Base-by-base conservation (phyloP, 2,329 filamentous ascomycete species). In the Beauveria rudraprayagi region DNA sequence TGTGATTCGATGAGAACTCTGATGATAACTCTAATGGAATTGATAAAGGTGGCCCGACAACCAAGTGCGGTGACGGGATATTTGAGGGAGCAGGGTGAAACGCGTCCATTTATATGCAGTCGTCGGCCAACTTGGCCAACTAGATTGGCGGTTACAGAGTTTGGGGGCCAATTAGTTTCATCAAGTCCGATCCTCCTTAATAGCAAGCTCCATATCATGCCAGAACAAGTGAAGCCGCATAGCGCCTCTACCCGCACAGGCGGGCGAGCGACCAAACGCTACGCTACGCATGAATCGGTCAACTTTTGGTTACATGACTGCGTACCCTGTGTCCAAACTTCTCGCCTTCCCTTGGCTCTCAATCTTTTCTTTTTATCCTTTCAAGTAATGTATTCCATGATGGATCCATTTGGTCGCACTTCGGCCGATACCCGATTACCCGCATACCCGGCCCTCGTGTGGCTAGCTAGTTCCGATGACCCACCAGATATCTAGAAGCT, bases 401-500 rank as follows among this genome's bases (percentile, higher is more conserved):
- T 41, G 16, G 22, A 22, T 6, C 5, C 17, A 40, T 28, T 28
- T 41, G 22, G 30, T 41, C 5, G 46, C 17, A n/a, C 19, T 7
- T 46, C 11, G 34, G 44, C 30, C n/a, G 44, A 41, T 63, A 61
- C 61, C 61, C 56, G 61, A 51, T 61, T 63, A 61, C 62, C 62
- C 63, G 63, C 24, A 55, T 63, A 56, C 52, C 63, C 62, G 62
- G 56, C 55, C 5, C 5, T 22, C 10, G 26, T 22, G 37, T 37
- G 37, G 43, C 47, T 59, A 41, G 43, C 47, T 59, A 41, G 47
- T 28, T 28, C 47, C 22, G 56, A 44, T n/a, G 56, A 59, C 56
- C 56, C 56, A 52, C 56, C 8, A 17, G 3, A 19, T 3, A 9
- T 2, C 40, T 22, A 22, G 14, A 50, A 46, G 24, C 24, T 50